Base-by-base conservation (phyloP, 495 filamentous ascomycete species). In the Hypoxylon lenormandii region DNA sequence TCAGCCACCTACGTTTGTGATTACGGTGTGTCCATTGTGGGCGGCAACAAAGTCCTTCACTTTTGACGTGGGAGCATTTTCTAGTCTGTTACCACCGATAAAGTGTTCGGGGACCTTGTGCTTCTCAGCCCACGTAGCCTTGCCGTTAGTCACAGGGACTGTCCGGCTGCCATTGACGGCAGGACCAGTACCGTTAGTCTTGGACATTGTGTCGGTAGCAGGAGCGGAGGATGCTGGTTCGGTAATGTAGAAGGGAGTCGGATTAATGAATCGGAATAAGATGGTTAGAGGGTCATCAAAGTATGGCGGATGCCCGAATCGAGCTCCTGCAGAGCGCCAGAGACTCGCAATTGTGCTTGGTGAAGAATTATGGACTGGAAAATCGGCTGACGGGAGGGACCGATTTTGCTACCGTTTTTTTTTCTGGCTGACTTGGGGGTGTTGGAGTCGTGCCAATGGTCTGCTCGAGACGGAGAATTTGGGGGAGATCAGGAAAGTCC, bases 21-120 rank as follows among this genome's bases (percentile, higher is more conserved):
- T 98, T 72, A 97, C 93, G 13, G 95, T 98, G 83, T 99, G 95
- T 60, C 96, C 95, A 73, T 92, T 91, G 79, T 97, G 85, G 15
- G 82, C 80, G 23, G 92, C 87, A 37, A 99, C 94, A 77, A 98
- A 99, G 73, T 99, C 94, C 84, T 95, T 97, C 22, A 98, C 92
- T 69, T 84, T 86, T 55, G 93, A 89, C 15, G 93, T 83, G 19
- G 88, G 74, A 38, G 95, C 94, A 73, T 87, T 89, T 37, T 87
- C 88, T 64, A 99, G 81, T 74, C 87, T 88, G 79, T 97, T 97
- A 43, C 94, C 93, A 69, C 95, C 95, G 77, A 98, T 94, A 80
- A 97, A 99, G 83, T 99, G 95, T 78, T 90, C 83, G 22, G 92
- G 86, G 26, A 99, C 73, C 69, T 92, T 89, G 81, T 90, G 85